phyloP scores from a whole-genome alignment of 2,329 filamentous ascomycete species.

The Trichoderma harzianum region DNA sequence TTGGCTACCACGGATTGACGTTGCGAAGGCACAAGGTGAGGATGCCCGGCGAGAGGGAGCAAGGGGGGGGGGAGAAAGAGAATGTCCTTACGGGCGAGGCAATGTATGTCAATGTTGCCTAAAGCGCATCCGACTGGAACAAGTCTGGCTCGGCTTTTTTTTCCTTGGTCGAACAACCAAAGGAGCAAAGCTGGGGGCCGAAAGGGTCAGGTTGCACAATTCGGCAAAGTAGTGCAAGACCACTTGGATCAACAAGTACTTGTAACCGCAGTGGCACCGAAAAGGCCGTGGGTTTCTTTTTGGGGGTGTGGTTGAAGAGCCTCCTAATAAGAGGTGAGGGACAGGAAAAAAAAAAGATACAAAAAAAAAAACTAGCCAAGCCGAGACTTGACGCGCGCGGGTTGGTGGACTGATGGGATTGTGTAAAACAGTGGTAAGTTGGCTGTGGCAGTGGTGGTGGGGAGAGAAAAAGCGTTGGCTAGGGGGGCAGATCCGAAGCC shows the following conservation, averaged over 20 bases:
- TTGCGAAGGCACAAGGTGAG: conserved; percentile 22
- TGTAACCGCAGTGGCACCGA: conserved; percentile 17
- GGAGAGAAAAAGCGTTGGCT: conserved; percentile 8
- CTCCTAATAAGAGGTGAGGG: conserved; percentile 5
- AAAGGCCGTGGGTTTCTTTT: conserved; percentile 1
- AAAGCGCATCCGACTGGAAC: conserved; percentile 26
- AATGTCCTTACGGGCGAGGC: conserved; percentile 36
- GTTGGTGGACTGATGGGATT: conserved; percentile 6
- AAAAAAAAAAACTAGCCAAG: not conserved
- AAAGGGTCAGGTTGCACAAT: conserved; percentile 25
- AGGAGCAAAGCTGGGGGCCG: conserved; percentile 23
- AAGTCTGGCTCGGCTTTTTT: conserved; percentile 21
- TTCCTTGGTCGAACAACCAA: conserved; percentile 23
- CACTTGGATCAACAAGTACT: conserved; percentile 18
- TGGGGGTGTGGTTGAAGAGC: conserved; percentile 14
- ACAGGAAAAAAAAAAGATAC: not conserved
- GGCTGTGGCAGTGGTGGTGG: conserved; percentile 6
- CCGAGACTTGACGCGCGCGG: conserved; percentile 6
- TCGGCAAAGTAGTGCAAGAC: conserved; percentile 20
- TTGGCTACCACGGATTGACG: conserved; percentile 1
- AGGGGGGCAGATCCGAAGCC: conserved; percentile 15
- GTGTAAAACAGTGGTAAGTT: not conserved
- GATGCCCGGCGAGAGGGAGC: conserved; percentile 20
- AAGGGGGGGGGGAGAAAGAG: conserved; percentile 21
- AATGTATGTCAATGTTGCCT: conserved; percentile 27